Evolutionary conservation across 2,329 filamentous ascomycete genomes (phyloP).

Genomic region (Ilyonectria destructans): DNA sequence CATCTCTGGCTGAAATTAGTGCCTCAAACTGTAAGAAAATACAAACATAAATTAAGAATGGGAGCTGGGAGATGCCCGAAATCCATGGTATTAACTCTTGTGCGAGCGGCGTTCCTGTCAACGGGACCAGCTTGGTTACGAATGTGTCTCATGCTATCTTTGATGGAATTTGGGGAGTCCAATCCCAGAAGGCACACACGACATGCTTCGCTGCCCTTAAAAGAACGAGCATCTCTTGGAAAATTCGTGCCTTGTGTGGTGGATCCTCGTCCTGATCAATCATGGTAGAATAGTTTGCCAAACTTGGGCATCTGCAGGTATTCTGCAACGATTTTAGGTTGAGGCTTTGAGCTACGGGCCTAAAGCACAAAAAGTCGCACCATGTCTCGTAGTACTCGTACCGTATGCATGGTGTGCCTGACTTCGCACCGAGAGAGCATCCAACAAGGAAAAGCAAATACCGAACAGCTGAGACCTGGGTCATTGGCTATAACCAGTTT

Average conservation of each 20-base stretch:
- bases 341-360: background rate
- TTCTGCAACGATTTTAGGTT: background rate
- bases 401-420: background rate
- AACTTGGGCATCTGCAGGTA: background rate
- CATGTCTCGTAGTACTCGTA: background rate
- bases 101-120: background rate
- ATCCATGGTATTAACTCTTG: background rate
- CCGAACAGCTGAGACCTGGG: background rate
- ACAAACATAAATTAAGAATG: background rate
- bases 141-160: background rate
- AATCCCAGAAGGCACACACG: background rate
- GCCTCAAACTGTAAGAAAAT: background rate
- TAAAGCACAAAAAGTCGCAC: background rate
- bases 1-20: background rate
- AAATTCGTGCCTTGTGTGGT: no score
- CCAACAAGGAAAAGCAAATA: background rate
- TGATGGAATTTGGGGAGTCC: background rate
- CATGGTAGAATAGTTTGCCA: background rate
- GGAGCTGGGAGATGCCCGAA: background rate
- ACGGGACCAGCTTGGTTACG: background rate
- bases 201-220: background rate
- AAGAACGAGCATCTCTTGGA: background rate
- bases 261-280: background rate
- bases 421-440: background rate
- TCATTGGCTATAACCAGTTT: background rate